Base-by-base conservation (phyloP, 495 filamentous ascomycete genomes). In the Penicillium diatomitis region DNA sequence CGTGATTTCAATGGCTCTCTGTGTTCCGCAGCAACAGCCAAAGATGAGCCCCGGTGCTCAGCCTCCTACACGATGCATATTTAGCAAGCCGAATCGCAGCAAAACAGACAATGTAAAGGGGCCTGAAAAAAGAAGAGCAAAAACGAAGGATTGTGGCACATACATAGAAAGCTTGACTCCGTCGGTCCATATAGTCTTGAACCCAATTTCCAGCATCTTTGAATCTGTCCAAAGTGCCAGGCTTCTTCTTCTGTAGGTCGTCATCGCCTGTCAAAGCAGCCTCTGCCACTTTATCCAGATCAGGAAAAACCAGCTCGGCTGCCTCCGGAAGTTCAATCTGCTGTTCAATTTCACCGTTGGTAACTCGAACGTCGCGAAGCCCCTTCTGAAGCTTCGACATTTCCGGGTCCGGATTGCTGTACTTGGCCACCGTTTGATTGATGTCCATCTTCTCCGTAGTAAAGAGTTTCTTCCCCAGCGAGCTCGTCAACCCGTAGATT, bases 241-340 rank as follows among this genome's bases (percentile, higher is more conserved):
- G 27, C 8, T 41, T 32, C 11, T 51, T 46, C 8, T 44, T 32
- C 10, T 20, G 1, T 2, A 20, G 20, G 20, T 51, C 41, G 8
- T 28, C 38, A 5, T 32, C 11, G 10, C 9, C 32, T 11, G 50
- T 38, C n/a, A 30, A 28, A 6, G n/a, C 46, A 8, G 43, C 49
- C 6, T 40, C 35, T 30, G 44, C 47, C 8, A 45, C 44, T 11
- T 40, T 32, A 36, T 57, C 54, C 0, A 53, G 37, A 43, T 53
- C 47, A 4, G 50, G 54, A n/a, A 48, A 57, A 4, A 57, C 36
- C 30, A 57, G 33, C 28, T 52, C 47, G 7, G 54, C 54, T 5
- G 48, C 35, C 31, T 57, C 44, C 2, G 54, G 47, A 3, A 57
- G 44, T 30, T 53, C 43, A 12, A 57, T 28, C 8, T 53, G 11